These are phyloP conservation scores for Cladosporium sp. DNA, from an alignment of 2,329 filamentous ascomycete species.

Conservation along the genomic window DNA sequence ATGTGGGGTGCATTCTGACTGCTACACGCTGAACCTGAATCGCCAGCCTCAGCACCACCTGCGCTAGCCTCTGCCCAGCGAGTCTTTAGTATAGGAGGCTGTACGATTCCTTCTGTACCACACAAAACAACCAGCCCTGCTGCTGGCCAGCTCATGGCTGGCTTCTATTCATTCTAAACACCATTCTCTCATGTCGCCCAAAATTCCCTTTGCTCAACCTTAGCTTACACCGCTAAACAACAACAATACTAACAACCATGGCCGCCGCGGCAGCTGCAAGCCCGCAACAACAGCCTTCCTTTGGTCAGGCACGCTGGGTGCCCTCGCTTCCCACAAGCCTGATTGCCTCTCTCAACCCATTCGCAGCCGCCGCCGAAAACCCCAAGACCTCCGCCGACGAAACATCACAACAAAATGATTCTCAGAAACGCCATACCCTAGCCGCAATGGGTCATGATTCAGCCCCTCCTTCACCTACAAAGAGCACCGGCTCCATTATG, in stretches of 20 bases:
- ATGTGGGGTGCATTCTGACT: no score
- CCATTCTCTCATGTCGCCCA: not conserved
- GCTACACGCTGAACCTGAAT: no score
- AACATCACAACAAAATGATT: not conserved
- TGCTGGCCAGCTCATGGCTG: slow-evolving; percentile 7
- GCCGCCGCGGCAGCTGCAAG: slow-evolving; percentile 13
- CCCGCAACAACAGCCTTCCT: slow-evolving; percentile 14
- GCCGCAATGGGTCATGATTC: not conserved
- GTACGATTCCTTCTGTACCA: not conserved
- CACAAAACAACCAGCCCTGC: slow-evolving; percentile 6
- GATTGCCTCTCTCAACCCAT: slow-evolving; percentile 27
- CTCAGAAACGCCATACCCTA: not conserved
- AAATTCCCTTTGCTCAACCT: slow-evolving; percentile 15
- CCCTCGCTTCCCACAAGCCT: slow-evolving; percentile 26
- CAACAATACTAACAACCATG: slow-evolving; percentile 12
- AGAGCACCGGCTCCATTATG: slow-evolving; percentile 27
- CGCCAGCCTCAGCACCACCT: not conserved
- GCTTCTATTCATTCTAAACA: not conserved
- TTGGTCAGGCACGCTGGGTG: slow-evolving; percentile 25
- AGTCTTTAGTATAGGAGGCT: not conserved
- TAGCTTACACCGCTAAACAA: not conserved
- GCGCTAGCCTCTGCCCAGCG: not conserved
- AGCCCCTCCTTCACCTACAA: slow-evolving; percentile 22
- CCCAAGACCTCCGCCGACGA: not conserved
- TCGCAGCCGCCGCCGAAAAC: slow-evolving; percentile 15